Percentiles rank a stretch among this genome's conserved stretches.
Conservation (phyloP, 2,329 filamentous ascomycete genomes). For the Talaromyces sp. region DNA sequence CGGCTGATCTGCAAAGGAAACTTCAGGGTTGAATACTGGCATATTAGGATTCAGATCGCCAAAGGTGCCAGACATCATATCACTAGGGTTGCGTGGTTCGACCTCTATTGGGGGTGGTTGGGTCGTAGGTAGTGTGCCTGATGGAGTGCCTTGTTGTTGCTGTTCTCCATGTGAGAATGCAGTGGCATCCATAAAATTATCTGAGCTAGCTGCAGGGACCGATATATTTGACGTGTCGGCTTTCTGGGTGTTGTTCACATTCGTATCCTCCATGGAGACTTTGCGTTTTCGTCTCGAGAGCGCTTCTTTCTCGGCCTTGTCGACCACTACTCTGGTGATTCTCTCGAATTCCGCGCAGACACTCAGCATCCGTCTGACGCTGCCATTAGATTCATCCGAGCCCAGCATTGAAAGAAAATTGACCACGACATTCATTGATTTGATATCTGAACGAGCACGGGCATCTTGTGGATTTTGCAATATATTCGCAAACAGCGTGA, state of each 20-base stretch:
- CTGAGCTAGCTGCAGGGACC: constrained; percentile 1
- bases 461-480: constrained; percentile 91
- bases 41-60: constrained; percentile 27
- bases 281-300: constrained; percentile 81
- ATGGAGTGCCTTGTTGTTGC: not conserved
- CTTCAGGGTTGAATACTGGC: constrained; percentile 32
- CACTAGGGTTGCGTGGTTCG: constrained; percentile 21
- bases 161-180: not conserved
- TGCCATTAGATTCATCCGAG: constrained; percentile 84
- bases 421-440: constrained; percentile 88
- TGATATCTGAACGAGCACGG: constrained; percentile 80
- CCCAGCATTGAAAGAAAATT: constrained; percentile 85
- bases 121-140: not conserved
- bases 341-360: constrained; percentile 96
- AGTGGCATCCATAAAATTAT: not conserved
- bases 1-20: constrained; percentile 28
- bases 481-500: constrained; percentile 94
- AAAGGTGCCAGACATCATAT: constrained; percentile 25
- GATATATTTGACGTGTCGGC: constrained; percentile 19
- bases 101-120: constrained; percentile 2
- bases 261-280: constrained; percentile 36
- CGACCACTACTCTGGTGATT: constrained; percentile 84
- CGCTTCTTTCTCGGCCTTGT: constrained; percentile 84
- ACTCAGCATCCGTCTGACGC: constrained; percentile 87
- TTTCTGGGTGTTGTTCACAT: constrained; percentile 24